Percentiles rank a stretch among this genome's conserved stretches.
These are phyloP conservation scores for Mycotypha africana DNA, from an alignment of 371 early-diverging fungal genomes.

Conservation along the genomic window DNA sequence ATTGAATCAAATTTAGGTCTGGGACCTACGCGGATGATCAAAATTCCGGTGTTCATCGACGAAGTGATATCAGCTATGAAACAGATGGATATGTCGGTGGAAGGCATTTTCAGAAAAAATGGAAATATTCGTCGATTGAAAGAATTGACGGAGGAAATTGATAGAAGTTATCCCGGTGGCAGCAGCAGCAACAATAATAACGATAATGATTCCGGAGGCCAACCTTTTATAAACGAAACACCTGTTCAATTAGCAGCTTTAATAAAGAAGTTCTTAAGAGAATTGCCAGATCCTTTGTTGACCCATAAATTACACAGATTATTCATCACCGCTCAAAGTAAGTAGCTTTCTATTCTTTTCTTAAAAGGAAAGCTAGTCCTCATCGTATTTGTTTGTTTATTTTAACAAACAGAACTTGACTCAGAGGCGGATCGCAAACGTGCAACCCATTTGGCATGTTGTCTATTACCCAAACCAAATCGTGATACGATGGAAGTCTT, in stretches of 20 bases:
- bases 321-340: conserved; percentile 80
- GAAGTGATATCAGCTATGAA: conserved; percentile 71
- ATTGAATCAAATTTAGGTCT: conserved; percentile 79
- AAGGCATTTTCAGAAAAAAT: conserved; percentile 96
- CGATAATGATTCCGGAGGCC: conserved; percentile 61
- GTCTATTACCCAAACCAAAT: conserved; percentile 87
- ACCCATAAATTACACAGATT: conserved; percentile 81
- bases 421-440: conserved; percentile 51
- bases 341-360: conserved; percentile 8
- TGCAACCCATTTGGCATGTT: conserved; percentile 74
- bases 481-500: conserved; percentile 89
- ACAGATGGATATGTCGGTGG: conserved; percentile 79
- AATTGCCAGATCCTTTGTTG: conserved; percentile 91
- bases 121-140: conserved; percentile 90
- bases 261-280: conserved; percentile 90
- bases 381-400: no score
- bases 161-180: no score
- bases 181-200: no score
- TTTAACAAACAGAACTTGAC: conserved; percentile 39
- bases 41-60: conserved; percentile 86
- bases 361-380: no score
- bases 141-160: conserved; percentile 72
- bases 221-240: conserved; percentile 61
- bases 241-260: conserved; percentile 91
- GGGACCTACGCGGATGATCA: conserved; percentile 63